A percentile compares a stretch with the other conserved stretches of the same genome.
These are phyloP conservation scores for Lasiodiplodia sp. DNA, from an alignment of 2,329 filamentous ascomycete genomes.

Conservation along the genomic window DNA sequence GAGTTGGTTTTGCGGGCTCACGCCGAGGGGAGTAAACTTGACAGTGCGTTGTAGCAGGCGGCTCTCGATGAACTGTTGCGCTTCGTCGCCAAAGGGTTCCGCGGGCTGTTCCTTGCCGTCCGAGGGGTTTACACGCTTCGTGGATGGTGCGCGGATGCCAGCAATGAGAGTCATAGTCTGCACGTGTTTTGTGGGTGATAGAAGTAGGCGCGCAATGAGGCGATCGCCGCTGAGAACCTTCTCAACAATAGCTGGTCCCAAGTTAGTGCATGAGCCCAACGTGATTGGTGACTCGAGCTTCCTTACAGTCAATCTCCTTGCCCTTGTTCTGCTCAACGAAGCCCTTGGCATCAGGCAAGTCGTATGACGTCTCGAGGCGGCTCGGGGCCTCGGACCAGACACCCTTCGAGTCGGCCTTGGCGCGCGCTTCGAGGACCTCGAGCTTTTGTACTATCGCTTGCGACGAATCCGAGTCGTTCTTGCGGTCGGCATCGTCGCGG, in stretches of 20 bases:
- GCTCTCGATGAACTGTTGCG: constrained; percentile 84
- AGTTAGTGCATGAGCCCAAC: constrained; percentile 32
- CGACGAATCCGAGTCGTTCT: constrained; percentile 83
- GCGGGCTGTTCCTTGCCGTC: constrained; percentile 82
- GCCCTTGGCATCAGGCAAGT: constrained; percentile 75
- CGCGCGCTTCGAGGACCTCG: constrained; percentile 76
- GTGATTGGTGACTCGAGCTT: constrained; percentile 11
- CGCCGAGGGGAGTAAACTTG: constrained; percentile 81
- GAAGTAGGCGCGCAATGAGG: constrained; percentile 80
- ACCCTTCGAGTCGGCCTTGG: constrained; percentile 80
- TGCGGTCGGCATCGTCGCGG: constrained; percentile 90
- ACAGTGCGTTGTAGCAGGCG: constrained; percentile 87
- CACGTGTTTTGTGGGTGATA: constrained; percentile 83
- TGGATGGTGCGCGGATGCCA: constrained; percentile 87
- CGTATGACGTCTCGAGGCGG: constrained; percentile 79
- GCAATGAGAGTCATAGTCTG: constrained; percentile 90
- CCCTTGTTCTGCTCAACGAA: constrained; percentile 88
- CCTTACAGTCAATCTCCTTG: constrained; percentile 75
- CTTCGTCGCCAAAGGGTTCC: constrained; percentile 89
- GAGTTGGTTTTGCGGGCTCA: constrained; percentile 90
- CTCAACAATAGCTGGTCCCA: constrained; percentile 71
- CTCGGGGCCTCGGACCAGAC: constrained; percentile 74
- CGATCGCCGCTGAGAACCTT: constrained; percentile 91
- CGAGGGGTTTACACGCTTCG: constrained; percentile 79
- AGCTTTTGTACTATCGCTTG: constrained; percentile 76